Evolutionary conservation across 495 filamentous ascomycete species (phyloP), one percentile per base, ranked within the genome.

Genomic region (Tuber magnatum): DNA sequence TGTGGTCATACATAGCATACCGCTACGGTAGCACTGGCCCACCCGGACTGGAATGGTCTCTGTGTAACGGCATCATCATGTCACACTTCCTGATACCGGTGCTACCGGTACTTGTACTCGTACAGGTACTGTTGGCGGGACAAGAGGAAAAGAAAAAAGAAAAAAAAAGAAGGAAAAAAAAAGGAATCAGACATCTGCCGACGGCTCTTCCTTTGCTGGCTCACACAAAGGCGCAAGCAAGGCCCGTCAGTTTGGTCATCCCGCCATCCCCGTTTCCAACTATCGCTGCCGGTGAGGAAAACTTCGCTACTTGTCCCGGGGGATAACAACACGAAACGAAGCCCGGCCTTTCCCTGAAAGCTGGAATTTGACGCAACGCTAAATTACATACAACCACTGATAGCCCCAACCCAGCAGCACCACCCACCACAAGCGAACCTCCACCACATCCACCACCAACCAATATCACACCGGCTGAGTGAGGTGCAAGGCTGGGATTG

Each of bases 181-280:
- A 14, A 18, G 32, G 56, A 35, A 65, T 18, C 12, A 65, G 41
- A 3, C 46, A 70, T 73, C 56, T 65, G 28, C 56, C 56, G 32
- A 35, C 28, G 56, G 56, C 56, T 65, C 12, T 35, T 65, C 16
- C n/a, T 40, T 40, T 65, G 3, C 68, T 44, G 32, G 76, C 28
- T 28, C 56, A 51, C 61, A 35, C 43, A 35, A 42, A 48, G 51
- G 65, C 76, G 43, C 72, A 75, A 40, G 70, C 76, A 61, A 71
- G 75, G 74, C 68, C 77, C 77, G 72, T 79, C 77, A 68, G 44
- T 73, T 61, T 79, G 77, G 77, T 79, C 61, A 72, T 75, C 76
- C 77, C 77, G 77, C 68, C 76, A 78, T 78, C 76, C 77, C 76
- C 77, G 75, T 74, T 68, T 77, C 75, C 73, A 69, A 69, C 69